Base-by-base conservation (phyloP, 2,329 filamentous ascomycete genomes). In the Cordyceps tenuipes region DNA sequence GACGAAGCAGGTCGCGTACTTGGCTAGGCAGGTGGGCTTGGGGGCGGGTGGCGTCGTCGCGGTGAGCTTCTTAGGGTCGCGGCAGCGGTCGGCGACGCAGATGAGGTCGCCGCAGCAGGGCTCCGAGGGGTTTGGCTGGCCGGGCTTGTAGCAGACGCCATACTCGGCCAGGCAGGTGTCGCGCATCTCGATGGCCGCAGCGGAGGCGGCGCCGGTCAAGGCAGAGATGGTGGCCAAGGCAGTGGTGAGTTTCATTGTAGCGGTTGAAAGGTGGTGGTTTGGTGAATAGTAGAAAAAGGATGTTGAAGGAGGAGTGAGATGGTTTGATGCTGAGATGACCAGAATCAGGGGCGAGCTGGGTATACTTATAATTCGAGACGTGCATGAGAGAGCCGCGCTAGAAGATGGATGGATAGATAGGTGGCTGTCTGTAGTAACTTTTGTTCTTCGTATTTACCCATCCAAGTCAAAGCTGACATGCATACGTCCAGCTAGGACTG, bases 101-200 rank as follows among this genome's bases (percentile, higher is more conserved):
- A 57, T 39, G 31, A 57, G 55, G 15, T 9, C 26, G 4, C 5
- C 15, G 36, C 39, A 59, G 26, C 47, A 44, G 21, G 23, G 19
- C 52, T 19, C 9, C 17, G 52, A 34, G 29, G 52, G 36, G 39
- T 21, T 34, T 17, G 52, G 41, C 17, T 44, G 52, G 41, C 52
- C 52, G n/a, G 36, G 26, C 23, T 31, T 21, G 52, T 34, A 55
- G 52, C 55, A 59, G 17, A 43, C 39, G 41, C 57, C 48, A n/a
- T 59, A 52, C 36, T 59, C 48, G 26, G 36, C 13, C 31, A 52
- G 34, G 36, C 57, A 59, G 19, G 49, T 29, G 41, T 59, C 57
- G 19, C 39, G 17, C 13, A 17, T 9, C 15, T 49, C 57, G 21
- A 59, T 52, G 49, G 49, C 57, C 13, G 48, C 41, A 41, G 57